These are phyloP conservation scores for Penicillium chermesinum DNA, from an alignment of 495 filamentous ascomycete genomes.

Conservation along the genomic window DNA sequence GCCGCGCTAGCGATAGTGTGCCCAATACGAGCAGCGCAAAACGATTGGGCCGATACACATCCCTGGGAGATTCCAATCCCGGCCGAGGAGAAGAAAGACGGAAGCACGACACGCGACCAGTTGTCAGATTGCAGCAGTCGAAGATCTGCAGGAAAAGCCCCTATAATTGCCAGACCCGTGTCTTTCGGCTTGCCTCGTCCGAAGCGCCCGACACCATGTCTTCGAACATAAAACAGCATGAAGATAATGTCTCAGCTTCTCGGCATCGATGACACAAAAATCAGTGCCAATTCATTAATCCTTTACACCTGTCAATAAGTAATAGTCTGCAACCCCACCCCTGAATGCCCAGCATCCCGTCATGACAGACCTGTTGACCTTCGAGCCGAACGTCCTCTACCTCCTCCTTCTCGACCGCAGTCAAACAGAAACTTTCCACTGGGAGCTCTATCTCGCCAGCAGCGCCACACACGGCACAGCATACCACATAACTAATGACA, in stretches of 20 bases:
- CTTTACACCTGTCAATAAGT: neutral
- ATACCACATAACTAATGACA: slow-evolving; percentile 16
- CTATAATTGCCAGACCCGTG: too few species aligned
- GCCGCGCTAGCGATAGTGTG: neutral
- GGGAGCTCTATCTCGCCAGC: slow-evolving; percentile 21
- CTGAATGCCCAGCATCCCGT: neutral
- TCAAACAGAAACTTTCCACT: slow-evolving; percentile 18
- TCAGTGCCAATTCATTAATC: too few species aligned
- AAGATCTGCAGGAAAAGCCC: too few species aligned
- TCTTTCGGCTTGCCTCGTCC: too few species aligned
- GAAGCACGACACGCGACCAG: too few species aligned
- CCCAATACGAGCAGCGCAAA: neutral
- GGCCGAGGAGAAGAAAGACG: too few species aligned
- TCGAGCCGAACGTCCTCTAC: slow-evolving; percentile 13
- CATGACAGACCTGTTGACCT: too few species aligned
- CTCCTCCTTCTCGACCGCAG: slow-evolving; percentile 20
- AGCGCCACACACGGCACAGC: slow-evolving; percentile 8
- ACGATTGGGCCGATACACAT: slow-evolving; percentile 1
- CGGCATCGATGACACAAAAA: too few species aligned
- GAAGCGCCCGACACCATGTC: too few species aligned
- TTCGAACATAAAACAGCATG: too few species aligned
- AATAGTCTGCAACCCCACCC: neutral
- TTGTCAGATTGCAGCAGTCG: too few species aligned
- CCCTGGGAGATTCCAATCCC: neutral
- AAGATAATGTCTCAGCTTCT: too few species aligned